Conservation (phyloP, 164 flowering plant species). For the Santalum album region DNA sequence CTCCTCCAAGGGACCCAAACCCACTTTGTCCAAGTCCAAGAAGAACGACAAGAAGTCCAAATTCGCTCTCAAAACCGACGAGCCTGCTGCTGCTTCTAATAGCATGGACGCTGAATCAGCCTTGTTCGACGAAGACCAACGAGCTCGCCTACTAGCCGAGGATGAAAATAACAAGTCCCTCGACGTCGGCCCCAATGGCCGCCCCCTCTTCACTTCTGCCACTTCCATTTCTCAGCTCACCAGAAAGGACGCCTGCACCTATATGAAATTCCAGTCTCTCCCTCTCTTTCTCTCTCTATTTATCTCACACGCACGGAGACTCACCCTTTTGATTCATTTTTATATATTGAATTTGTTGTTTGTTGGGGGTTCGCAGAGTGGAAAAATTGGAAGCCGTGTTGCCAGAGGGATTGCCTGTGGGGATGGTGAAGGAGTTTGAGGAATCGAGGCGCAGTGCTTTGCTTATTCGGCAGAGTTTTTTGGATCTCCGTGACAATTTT, state of each 20-base stretch:
- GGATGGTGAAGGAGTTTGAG: conserved; percentile 61
- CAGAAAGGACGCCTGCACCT: conserved; percentile 44
- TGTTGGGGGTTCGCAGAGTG: conserved; percentile 15
- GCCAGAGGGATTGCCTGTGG: conserved; percentile 60
- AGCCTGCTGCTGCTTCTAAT: conserved; percentile 8
- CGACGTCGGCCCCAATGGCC: conserved; percentile 64
- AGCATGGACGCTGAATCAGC: conserved; percentile 13
- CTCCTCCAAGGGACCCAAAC: conserved; percentile 21
- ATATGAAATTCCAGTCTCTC: conserved; percentile 56
- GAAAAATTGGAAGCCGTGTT: conserved; percentile 33
- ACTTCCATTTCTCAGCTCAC: conserved; percentile 51
- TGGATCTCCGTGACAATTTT: conserved; percentile 74
- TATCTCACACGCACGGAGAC: neutral
- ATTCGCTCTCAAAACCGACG: conserved; percentile 12
- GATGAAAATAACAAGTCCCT: conserved; percentile 52
- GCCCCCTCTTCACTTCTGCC: conserved; percentile 59
- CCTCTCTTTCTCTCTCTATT: neutral
- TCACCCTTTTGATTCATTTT: neutral
- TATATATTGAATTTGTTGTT: neutral
- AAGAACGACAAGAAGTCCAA: conserved; percentile 23
- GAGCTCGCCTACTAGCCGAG: conserved; percentile 31
- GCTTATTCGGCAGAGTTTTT: conserved; percentile 58
- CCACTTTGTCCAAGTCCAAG: conserved; percentile 16
- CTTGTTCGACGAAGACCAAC: conserved; percentile 22
- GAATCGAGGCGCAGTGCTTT: conserved; percentile 47